These are phyloP conservation scores for Parsonsia alboflavescens DNA, from an alignment of 257 asterid species.

Conservation along the genomic window DNA sequence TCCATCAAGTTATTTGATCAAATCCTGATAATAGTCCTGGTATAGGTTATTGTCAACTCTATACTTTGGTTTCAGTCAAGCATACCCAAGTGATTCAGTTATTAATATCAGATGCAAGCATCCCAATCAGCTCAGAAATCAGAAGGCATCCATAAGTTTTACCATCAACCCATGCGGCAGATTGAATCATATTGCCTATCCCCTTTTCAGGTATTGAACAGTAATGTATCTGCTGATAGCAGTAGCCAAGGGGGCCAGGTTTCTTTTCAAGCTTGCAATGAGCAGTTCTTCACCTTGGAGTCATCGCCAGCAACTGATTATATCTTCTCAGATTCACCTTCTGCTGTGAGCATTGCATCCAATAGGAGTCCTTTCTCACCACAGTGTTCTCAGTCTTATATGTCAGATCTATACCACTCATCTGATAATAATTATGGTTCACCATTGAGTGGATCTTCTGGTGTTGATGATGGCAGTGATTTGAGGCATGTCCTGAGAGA, in stretches of 20 bases:
- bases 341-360: slow-evolving; percentile 57
- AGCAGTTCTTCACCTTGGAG: slow-evolving; percentile 72
- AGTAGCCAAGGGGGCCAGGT: slow-evolving; percentile 50
- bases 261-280: slow-evolving; percentile 44
- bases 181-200: slow-evolving; percentile 36
- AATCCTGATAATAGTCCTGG: not conserved
- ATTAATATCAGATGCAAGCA: slow-evolving; percentile 46
- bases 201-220: slow-evolving; percentile 50
- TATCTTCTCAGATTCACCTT: slow-evolving; percentile 48
- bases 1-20: not conserved
- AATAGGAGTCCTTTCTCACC: slow-evolving; percentile 74
- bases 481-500: slow-evolving; percentile 58
- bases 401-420: slow-evolving; percentile 49
- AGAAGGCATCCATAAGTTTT: slow-evolving; percentile 34
- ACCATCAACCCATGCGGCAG: slow-evolving; percentile 46
- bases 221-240: slow-evolving; percentile 33
- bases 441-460: slow-evolving; percentile 88
- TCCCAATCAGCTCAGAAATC: slow-evolving; percentile 55
- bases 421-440: slow-evolving; percentile 64
- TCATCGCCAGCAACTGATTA: slow-evolving; percentile 60
- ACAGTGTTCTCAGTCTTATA: slow-evolving; percentile 64
- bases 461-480: slow-evolving; percentile 58
- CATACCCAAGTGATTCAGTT: slow-evolving; percentile 1
- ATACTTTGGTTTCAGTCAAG: not conserved
- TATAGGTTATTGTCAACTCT: not conserved